Evolutionary conservation across 2,329 filamentous ascomycete species (phyloP), one percentile per base, ranked within the genome.

Genomic region (Monilinia fructicola): DNA sequence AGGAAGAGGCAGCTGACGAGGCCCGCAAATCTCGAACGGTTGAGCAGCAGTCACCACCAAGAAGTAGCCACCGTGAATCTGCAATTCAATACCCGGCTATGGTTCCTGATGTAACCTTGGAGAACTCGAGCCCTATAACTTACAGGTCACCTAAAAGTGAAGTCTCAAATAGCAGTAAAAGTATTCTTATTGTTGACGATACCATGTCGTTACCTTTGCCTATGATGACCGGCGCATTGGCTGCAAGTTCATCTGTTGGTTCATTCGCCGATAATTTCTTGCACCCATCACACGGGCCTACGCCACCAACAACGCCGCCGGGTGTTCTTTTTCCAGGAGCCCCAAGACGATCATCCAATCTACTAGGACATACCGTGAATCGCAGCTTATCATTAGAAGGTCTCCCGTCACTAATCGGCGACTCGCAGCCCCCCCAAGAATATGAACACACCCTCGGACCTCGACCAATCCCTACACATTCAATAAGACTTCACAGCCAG

Each of bases 141-240:
- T 64, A 64, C 26, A 65, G 70, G 67, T 69, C 62, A 35, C 67
- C 69, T 26, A 56, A 68, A 14, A 76, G 74, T 38, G 71, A 73
- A 46, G 70, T 76, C 54, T 95, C 92, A 0, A 83, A 83, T 14
- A 91, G 92, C n/a, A 96, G 92, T 81, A 90, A 93, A 74, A 96
- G 92, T 0, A 96, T 97, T 71, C 84, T 97, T 65, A 96, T 97
- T 74, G 87, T 96, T 46, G 74, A 77, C 53, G 74, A 75, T 62
- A 89, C 88, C 0, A 71, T 83, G 21, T 11, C 52, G 26, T 50
- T 58, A 23, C 38, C 44, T 11, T 76, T 82, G n/a, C 78, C 82
- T 0, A 71, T 79, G 12, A 85, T 87, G 83, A 81, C 83, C 11
- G 84, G 73, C 21, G 74, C 72, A 5, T 60, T 75, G 23, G 70